These are phyloP conservation scores for Zychaea mexicana DNA, from an alignment of 371 early-diverging fungal genomes.

Conservation along the genomic window DNA sequence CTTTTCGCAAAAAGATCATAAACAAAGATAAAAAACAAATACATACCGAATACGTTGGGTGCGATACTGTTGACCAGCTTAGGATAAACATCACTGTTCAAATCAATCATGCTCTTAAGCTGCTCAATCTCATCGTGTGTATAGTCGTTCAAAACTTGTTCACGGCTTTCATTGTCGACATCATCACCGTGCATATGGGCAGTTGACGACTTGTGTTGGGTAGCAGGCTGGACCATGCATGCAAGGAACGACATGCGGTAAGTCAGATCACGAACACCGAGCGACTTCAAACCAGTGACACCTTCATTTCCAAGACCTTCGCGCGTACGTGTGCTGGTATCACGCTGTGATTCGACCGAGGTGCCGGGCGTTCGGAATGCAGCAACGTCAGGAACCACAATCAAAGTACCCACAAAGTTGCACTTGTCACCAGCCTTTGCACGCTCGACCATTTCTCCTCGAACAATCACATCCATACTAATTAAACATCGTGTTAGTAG, in stretches of 20 bases:
- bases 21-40: neutral
- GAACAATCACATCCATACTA: constrained; percentile 96
- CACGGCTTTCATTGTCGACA: constrained; percentile 59
- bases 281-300: constrained; percentile 83
- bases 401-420: constrained; percentile 91
- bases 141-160: constrained; percentile 63
- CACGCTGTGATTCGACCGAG: constrained; percentile 66
- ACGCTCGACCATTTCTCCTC: constrained; percentile 94
- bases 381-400: constrained; percentile 94
- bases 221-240: constrained; percentile 74
- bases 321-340: constrained; percentile 51
- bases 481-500: neutral
- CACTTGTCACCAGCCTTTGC: constrained; percentile 98
- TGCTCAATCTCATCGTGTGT: constrained; percentile 78
- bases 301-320: constrained; percentile 81
- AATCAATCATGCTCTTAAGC: constrained; percentile 71
- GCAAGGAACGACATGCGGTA: constrained; percentile 92
- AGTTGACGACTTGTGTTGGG: constrained; percentile 41
- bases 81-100: constrained; percentile 62
- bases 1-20: neutral
- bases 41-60: constrained; percentile 92
- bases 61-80: constrained; percentile 88
- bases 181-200: constrained; percentile 62
- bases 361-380: constrained; percentile 77
- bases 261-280: constrained; percentile 92